Evolutionary conservation across 2,329 filamentous ascomycete species (phyloP), one percentile per base, ranked within the genome.

Genomic region (Sclerotiophoma versabilis): DNA sequence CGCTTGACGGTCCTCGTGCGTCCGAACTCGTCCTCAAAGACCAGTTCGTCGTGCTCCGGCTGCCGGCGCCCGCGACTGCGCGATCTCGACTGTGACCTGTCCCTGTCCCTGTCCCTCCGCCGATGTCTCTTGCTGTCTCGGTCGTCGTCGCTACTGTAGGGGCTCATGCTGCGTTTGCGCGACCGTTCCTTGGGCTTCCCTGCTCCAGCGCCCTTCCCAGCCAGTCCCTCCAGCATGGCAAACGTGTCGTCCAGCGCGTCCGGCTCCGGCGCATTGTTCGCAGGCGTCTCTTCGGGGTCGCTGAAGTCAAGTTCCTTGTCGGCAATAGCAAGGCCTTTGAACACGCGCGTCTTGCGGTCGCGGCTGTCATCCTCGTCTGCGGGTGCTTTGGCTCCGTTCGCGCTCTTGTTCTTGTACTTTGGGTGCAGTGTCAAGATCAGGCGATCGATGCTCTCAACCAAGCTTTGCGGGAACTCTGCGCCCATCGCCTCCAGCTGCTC

Each of bases 161-260:
- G 86, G 64, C 84, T 88, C 63, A 81, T 81, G 68, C 81, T 88
- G 51, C 87, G 80, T 71, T 87, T 87, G 54, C 81, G 78, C 46
- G 72, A 64, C 77, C 80, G 53, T 79, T 81, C 56, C 80, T 80
- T 63, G 78, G 81, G 58, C 42, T 59, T 69, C 3, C 30, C 42
- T 6, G 42, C 27, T 17, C 57, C 45, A 1, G 60, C 50, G 14
- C 53, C 59, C 52, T 60, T 66, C 12, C 85, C 84, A 58, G 92
- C 92, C 32, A 98, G 78, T 0, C 87, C 89, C 74, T 98, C 95
- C n/a, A 99, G 76, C 67, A 96, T 83, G 0, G 93, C 93, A 65
- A 99, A 86, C 0, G 95, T 96, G 75, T 99, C 93, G 69, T 98
- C 95, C 69, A 97, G 89, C 17, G 86, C 90, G 70, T 91, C 89